These are phyloP conservation scores for Lithospermum erythrorhizon DNA, from an alignment of 257 asterid genomes.

Conservation along the genomic window DNA sequence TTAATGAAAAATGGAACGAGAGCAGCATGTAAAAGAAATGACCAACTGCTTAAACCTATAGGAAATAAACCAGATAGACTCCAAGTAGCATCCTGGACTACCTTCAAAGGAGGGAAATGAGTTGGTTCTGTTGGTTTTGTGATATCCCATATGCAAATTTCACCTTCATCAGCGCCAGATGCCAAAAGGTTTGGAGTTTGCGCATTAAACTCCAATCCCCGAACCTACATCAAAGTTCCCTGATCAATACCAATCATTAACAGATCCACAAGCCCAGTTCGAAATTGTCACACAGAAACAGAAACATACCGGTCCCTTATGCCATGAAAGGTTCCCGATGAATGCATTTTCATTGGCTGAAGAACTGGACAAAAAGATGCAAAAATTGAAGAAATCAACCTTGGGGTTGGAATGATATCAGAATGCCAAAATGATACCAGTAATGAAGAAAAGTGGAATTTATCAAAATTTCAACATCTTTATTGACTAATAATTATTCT, in stretches of 20 bases:
- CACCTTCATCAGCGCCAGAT: slow-evolving; percentile 99
- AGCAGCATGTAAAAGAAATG: background rate
- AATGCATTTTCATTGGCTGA: slow-evolving; percentile 55
- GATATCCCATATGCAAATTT: slow-evolving; percentile 87
- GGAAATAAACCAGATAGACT: background rate
- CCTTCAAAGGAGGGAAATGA: slow-evolving; percentile 89
- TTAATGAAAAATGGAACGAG: too few species aligned
- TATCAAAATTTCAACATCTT: too few species aligned
- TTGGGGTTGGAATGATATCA: background rate
- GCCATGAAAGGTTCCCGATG: slow-evolving; percentile 57
- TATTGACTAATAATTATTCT: too few species aligned
- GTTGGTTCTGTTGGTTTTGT: slow-evolving; percentile 63
- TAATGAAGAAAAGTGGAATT: background rate
- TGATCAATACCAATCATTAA: slow-evolving; percentile 6
- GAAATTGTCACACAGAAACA: background rate
- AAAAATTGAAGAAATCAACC: slow-evolving; percentile 1
- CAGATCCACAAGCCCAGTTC: background rate
- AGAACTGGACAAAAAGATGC: slow-evolving; percentile 28
- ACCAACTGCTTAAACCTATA: background rate
- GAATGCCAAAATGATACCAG: background rate
- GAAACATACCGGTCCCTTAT: slow-evolving; percentile 79
- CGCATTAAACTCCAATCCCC: slow-evolving; percentile 80
- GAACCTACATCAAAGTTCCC: slow-evolving; percentile 44
- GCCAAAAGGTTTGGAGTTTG: slow-evolving; percentile 73
- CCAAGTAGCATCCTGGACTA: slow-evolving; percentile 13